Evolutionary conservation across 2,329 filamentous ascomycete genomes (phyloP).

Genomic region (Ceratocystis ficicola): DNA sequence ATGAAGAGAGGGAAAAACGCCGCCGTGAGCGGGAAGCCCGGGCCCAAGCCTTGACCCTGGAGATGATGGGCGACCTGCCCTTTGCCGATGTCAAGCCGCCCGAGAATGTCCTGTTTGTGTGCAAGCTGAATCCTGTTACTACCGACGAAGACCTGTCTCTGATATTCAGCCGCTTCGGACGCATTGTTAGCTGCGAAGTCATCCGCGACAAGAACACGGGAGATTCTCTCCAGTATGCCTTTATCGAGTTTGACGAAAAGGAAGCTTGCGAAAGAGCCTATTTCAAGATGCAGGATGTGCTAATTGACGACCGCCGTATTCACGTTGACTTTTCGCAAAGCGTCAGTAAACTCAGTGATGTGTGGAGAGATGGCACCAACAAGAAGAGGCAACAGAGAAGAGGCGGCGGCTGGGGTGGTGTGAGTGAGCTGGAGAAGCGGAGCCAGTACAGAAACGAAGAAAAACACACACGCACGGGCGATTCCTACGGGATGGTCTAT

Average conservation of each 20-base stretch:
- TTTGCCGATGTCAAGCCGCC: slow-evolving; percentile 96
- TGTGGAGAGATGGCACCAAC: slow-evolving; percentile 79
- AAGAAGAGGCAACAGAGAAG: slow-evolving; percentile 55
- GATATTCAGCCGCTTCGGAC: slow-evolving; percentile 94
- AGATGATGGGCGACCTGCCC: slow-evolving; percentile 94
- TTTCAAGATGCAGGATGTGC: slow-evolving; percentile 95
- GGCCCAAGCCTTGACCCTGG: slow-evolving; percentile 84
- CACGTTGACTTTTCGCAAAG: slow-evolving; percentile 98
- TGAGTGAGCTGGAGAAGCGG: slow-evolving; percentile 76
- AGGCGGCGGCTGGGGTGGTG: slow-evolving; percentile 75
- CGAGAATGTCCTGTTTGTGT: slow-evolving; percentile 94
- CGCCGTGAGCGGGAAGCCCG: slow-evolving; percentile 82
- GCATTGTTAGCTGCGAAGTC: slow-evolving; percentile 88
- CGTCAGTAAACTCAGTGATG: slow-evolving; percentile 73
- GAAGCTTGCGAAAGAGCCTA: slow-evolving; percentile 88
- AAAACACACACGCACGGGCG: slow-evolving; percentile 30
- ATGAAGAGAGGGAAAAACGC: slow-evolving; percentile 66
- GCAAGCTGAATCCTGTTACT: slow-evolving; percentile 95
- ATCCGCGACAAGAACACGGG: slow-evolving; percentile 89
- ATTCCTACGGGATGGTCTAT: slow-evolving; percentile 64
- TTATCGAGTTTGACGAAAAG: slow-evolving; percentile 92
- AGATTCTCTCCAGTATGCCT: slow-evolving; percentile 92
- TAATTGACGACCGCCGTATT: slow-evolving; percentile 94
- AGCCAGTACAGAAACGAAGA: slow-evolving; percentile 70
- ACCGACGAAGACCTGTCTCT: slow-evolving; percentile 87